These are phyloP conservation scores for Blastobotrys robertii DNA, from an alignment of 805 yeast species.

Conservation along the genomic window DNA sequence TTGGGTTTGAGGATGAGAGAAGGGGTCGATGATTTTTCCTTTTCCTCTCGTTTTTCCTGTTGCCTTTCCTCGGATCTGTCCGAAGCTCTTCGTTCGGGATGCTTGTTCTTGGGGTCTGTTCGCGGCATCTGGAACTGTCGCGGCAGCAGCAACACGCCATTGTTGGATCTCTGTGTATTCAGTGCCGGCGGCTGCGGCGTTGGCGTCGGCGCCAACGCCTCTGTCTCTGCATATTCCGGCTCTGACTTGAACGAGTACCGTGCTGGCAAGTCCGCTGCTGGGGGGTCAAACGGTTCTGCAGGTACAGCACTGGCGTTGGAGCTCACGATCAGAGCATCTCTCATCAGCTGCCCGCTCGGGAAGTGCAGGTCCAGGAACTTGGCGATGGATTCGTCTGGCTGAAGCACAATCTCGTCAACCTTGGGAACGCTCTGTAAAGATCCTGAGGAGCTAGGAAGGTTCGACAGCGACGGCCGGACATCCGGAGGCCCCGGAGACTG, in stretches of 20 bases:
- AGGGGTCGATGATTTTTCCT: neutral
- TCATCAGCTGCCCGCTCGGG: slow-evolving; percentile 17
- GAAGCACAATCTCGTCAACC: slow-evolving; percentile 4
- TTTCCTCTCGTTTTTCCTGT: neutral
- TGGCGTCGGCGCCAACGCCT: neutral
- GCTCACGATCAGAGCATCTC: slow-evolving; percentile 15
- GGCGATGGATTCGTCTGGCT: slow-evolving; percentile 17
- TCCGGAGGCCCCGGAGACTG: too few relatives aligned
- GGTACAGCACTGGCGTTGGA: slow-evolving; percentile 1
- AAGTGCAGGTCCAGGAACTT: slow-evolving; percentile 12
- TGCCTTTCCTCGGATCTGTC: slow-evolving; percentile 1
- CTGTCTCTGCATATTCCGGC: neutral
- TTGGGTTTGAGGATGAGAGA: neutral
- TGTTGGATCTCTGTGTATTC: slow-evolving; percentile 8
- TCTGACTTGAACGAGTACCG: neutral
- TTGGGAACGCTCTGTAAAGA: slow-evolving; percentile 4
- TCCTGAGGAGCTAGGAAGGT: too few relatives aligned
- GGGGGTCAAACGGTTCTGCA: neutral
- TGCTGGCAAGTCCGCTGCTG: neutral
- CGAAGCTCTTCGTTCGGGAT: slow-evolving; percentile 2
- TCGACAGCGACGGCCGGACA: too few relatives aligned
- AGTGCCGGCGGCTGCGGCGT: neutral
- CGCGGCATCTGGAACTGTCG: slow-evolving; percentile 20
- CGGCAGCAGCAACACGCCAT: slow-evolving; percentile 23
- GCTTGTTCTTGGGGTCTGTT: neutral